Evolutionary conservation across 208 protist genomes (phyloP), one percentile per base, ranked within the genome.

Genomic region (Wallacemonas sp.): DNA sequence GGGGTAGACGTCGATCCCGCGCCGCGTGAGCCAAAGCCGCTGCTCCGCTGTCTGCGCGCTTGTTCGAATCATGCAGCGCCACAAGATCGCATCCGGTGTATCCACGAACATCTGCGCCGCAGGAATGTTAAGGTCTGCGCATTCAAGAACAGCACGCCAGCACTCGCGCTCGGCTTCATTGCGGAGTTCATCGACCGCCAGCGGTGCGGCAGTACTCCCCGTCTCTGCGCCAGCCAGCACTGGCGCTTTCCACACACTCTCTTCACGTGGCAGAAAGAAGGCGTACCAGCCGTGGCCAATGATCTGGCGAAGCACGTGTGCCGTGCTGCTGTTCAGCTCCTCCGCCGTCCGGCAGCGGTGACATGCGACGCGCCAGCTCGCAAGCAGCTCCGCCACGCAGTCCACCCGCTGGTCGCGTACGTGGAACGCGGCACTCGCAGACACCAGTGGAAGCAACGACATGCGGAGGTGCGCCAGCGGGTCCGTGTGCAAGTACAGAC

Each of bases 401-500:
- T 75, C 80, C 2, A 77, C 42, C 9, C 58, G 49, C 24, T 70
- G 60, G 33, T 77, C 69, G 15, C 42, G 8, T 21, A 63, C 46
- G 21, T 64, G 55, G 31, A 58, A 58, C 31, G 51, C 51, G 14
- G 30, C 26, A n/a, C 38, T 62, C 22, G 39, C 56, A 15, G 17
- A 27, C 34, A 21, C 33, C 8, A 49, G 38, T n/a, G 56, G 3
- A 6, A 62, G 56, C 56, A 66, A 9, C 24, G 41, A 8, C 15
- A 6, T 3, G n/a, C 26, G 39, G 0, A 60, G 59, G 67, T 90
- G 86, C 4, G 65, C 31, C 5, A 85, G 51, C 56, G 87, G 82
- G 47, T 93, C 72, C 14, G 54, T n/a, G 68, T 93, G 86, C 82
- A 77, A 88, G 59, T 88, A 93, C 17, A 71, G 66, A 41, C 86